Percentiles rank a stretch among this genome's conserved stretches.
These are phyloP conservation scores for Exidia glandulosa DNA, from an alignment of 768 basidiomycete genomes.

Conservation along the genomic window DNA sequence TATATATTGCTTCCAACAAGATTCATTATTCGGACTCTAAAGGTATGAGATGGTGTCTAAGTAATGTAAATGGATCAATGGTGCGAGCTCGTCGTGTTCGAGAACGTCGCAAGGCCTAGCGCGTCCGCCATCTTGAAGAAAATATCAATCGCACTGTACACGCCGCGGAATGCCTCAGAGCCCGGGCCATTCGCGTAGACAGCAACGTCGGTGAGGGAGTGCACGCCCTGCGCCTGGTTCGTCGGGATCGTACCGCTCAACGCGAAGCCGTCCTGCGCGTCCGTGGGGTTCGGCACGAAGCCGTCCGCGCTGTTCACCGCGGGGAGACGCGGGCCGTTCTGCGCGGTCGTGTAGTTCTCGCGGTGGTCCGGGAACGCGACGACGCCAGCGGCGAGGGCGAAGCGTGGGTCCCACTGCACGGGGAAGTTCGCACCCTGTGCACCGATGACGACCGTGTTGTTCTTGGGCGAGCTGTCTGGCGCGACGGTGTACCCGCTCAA, in stretches of 20 bases:
- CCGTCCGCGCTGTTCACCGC: constrained; percentile 14
- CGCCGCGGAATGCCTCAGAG: constrained; percentile 20
- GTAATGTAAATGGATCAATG: too few relatives aligned
- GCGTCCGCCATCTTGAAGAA: constrained; percentile 22
- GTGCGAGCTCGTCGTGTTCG: not conserved
- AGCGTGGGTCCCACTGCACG: constrained; percentile 27
- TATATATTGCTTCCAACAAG: too few relatives aligned
- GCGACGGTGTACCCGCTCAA: constrained; percentile 19
- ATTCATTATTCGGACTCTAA: too few relatives aligned
- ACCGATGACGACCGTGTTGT: constrained; percentile 10
- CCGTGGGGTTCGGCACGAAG: constrained; percentile 18
- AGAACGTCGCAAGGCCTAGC: constrained; percentile 15
- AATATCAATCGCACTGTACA: constrained; percentile 19
- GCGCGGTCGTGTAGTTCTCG: constrained; percentile 12
- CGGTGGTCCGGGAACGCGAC: constrained; percentile 16
- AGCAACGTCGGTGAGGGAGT: constrained; percentile 22
- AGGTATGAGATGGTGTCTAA: too few relatives aligned
- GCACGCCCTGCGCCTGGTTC: constrained; percentile 20
- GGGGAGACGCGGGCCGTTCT: constrained; percentile 17
- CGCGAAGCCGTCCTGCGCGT: constrained; percentile 20
- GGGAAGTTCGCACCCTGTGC: constrained; percentile 20
- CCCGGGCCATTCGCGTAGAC: constrained; percentile 23
- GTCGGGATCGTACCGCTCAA: constrained; percentile 22
- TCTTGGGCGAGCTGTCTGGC: not conserved
- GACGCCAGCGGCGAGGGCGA: constrained; percentile 20